Conservation (phyloP, 148 eudicot species). For the Silene uniflora region DNA sequence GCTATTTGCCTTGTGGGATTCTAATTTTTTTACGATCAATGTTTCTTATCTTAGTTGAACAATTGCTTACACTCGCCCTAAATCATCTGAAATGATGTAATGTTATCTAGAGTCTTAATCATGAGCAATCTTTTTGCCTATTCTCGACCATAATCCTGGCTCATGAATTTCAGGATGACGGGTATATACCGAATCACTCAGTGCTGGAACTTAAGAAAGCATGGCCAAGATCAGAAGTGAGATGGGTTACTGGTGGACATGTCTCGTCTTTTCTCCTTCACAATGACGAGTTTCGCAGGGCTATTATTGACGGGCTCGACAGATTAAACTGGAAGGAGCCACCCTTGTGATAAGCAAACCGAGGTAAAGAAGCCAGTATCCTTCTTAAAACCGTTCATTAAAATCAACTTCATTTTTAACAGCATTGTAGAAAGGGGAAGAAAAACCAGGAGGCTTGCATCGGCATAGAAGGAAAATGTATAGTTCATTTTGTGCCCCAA, state of each 20-base stretch:
- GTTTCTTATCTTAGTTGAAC: not conserved
- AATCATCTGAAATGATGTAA: not conserved
- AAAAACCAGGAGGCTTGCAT: not conserved
- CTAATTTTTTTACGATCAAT: no score
- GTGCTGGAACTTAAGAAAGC: constrained; percentile 91
- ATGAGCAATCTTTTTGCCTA: not conserved
- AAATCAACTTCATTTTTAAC: not conserved
- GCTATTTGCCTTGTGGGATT: no score
- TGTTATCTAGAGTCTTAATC: not conserved
- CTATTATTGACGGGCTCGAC: constrained; percentile 80
- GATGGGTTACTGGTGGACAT: constrained; percentile 97
- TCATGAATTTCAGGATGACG: constrained; percentile 69
- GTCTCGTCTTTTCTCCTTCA: constrained; percentile 93
- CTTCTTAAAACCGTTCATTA: constrained; percentile 13
- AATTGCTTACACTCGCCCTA: no score
- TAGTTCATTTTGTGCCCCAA: not conserved
- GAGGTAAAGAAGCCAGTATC: not conserved
- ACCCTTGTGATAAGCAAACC: constrained; percentile 25
- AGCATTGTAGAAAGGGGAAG: not conserved
- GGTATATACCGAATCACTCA: constrained; percentile 92
- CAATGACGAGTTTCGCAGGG: constrained; percentile 70
- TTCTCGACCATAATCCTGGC: not conserved
- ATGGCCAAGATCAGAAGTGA: constrained; percentile 99
- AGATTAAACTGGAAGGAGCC: constrained; percentile 78
- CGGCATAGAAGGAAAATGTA: not conserved